Percentiles rank a stretch among this genome's conserved stretches.
phyloP scores from a whole-genome alignment of 1,284 basidiomycete species.

The Tausonia pullulans region DNA sequence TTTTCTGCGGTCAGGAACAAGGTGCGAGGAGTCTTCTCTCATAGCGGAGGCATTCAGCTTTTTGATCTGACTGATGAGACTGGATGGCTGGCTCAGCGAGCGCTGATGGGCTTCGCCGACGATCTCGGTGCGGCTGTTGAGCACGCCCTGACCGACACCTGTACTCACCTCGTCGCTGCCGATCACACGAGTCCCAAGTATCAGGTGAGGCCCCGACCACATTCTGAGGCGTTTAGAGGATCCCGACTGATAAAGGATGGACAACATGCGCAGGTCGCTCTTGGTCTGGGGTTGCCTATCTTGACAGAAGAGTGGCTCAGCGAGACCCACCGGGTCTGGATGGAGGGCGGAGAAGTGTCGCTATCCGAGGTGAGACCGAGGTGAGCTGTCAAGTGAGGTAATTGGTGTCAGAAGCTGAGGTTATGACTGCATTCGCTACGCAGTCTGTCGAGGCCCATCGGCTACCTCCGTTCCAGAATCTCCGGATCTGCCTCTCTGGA shows the following conservation, averaged over 20 bases:
- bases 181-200: slow-evolving; percentile 23
- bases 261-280: slow-evolving; percentile 18
- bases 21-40: neutral
- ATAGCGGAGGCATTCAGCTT: too few relatives aligned
- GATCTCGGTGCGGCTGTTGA: slow-evolving; percentile 1
- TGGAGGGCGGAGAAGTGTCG: slow-evolving; percentile 20
- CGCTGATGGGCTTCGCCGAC: neutral
- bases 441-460: slow-evolving; percentile 19
- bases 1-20: slow-evolving; percentile 9
- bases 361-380: slow-evolving; percentile 15
- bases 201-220: slow-evolving; percentile 13
- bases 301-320: slow-evolving; percentile 21
- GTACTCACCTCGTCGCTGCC: slow-evolving; percentile 23
- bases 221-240: neutral
- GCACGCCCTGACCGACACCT: slow-evolving; percentile 20
- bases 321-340: slow-evolving; percentile 18
- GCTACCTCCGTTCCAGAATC: slow-evolving; percentile 19
- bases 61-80: neutral
- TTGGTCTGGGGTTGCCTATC: slow-evolving; percentile 19
- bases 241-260: neutral
- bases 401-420: neutral
- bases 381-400: neutral
- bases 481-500: slow-evolving; percentile 21
- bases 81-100: neutral
- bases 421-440: neutral